Conservation (phyloP, 1,284 basidiomycete species). For the Laetiporus sulphureus region DNA sequence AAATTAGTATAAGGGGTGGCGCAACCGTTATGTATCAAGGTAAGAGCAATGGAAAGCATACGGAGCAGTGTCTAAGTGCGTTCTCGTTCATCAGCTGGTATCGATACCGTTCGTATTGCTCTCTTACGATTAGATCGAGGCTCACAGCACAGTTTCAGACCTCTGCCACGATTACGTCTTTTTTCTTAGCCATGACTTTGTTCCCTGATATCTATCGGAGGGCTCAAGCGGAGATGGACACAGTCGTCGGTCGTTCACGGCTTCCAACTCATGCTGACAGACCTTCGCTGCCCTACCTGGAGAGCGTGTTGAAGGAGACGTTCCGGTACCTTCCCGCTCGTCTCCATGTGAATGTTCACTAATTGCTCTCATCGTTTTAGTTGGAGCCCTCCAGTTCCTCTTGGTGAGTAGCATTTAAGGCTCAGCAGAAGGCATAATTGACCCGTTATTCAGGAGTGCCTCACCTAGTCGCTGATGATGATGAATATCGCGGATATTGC, state of each 20-base stretch:
- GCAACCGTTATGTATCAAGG: conserved; percentile 45
- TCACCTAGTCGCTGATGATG: conserved; percentile 41
- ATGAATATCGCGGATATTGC: conserved; percentile 39
- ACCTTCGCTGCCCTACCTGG: conserved; percentile 45
- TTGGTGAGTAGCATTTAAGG: too few species aligned
- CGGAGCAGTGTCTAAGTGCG: conserved; percentile 1
- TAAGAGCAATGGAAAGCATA: conserved; percentile 7
- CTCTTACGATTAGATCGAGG: conserved; percentile 5
- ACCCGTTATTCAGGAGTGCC: conserved; percentile 40
- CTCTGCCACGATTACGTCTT: conserved; percentile 11
- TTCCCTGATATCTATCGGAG: conserved; percentile 43
- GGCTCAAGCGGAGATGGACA: conserved; percentile 28
- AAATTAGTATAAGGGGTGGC: conserved; percentile 48
- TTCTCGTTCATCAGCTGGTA: conserved; percentile 18
- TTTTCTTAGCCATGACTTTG: conserved; percentile 43
- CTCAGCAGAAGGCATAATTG: too few species aligned
- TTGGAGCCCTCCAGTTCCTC: conserved; percentile 18
- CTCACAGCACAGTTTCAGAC: conserved; percentile 11
- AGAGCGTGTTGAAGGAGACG: conserved; percentile 42
- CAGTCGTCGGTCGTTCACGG: conserved; percentile 35
- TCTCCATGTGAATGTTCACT: too few species aligned
- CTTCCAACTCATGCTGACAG: conserved; percentile 43
- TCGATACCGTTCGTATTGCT: conserved; percentile 24
- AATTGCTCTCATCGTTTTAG: conserved; percentile 35
- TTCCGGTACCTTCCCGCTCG: conserved; percentile 43